phyloP scores from a whole-genome alignment of 2,329 filamentous ascomycete species.

The Metarhizium guizhouense region DNA sequence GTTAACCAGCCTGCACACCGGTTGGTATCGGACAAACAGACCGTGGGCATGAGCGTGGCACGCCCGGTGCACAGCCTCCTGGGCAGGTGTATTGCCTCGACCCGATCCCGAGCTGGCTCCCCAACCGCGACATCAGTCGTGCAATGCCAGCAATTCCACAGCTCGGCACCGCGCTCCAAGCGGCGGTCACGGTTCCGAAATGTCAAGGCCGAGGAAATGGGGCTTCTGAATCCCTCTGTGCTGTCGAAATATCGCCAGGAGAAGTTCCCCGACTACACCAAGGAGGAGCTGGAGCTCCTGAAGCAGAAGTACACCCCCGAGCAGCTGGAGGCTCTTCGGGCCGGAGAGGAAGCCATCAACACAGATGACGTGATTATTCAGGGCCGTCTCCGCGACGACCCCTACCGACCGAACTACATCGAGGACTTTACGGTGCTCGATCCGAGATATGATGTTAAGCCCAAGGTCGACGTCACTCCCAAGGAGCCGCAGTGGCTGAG shows the following conservation, averaged over 20 bases:
- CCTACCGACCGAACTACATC: constrained; percentile 64
- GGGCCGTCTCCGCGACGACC: constrained; percentile 62
- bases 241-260: constrained; percentile 36
- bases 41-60: constrained; percentile 44
- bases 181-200: constrained; percentile 44
- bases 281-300: constrained; percentile 55
- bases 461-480: constrained; percentile 37
- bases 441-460: constrained; percentile 67
- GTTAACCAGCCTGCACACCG: not conserved
- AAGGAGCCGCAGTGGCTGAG: constrained; percentile 49
- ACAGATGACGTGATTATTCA: constrained; percentile 65
- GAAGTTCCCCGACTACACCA: constrained; percentile 55
- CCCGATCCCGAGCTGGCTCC: constrained; percentile 14
- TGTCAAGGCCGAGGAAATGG: constrained; percentile 42
- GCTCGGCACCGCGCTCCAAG: constrained; percentile 35
- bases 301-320: constrained; percentile 64
- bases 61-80: constrained; percentile 45
- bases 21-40: not conserved
- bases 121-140: constrained; percentile 14
- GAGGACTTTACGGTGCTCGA: constrained; percentile 75
- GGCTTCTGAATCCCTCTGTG: constrained; percentile 34
- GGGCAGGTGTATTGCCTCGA: constrained; percentile 37
- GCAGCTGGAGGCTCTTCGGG: constrained; percentile 74
- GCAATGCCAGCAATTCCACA: constrained; percentile 40
- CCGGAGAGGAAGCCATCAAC: constrained; percentile 69